phyloP scores from a whole-genome alignment of 2,329 filamentous ascomycete genomes.

The Phoma herbarum region DNA sequence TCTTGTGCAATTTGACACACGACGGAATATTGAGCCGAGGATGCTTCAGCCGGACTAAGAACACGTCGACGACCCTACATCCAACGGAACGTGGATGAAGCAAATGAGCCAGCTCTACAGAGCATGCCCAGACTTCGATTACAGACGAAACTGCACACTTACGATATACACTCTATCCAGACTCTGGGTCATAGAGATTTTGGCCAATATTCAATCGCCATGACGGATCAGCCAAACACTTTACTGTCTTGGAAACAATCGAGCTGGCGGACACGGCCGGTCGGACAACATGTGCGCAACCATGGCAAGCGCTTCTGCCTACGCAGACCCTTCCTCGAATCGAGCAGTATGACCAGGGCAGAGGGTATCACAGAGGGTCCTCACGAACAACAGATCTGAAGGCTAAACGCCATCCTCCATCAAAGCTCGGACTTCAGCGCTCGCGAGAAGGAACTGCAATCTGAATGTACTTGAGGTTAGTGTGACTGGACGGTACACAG shows the following conservation, averaged over 20 bases:
- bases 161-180: accelerated
- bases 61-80: neutral
- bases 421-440: neutral
- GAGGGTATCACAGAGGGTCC: neutral
- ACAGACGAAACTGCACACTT: neutral
- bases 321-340: neutral
- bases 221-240: neutral
- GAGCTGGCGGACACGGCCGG: neutral
- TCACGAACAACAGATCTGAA: neutral
- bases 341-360: neutral
- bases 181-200: neutral
- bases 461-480: neutral
- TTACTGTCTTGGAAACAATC: neutral
- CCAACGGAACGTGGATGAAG: neutral
- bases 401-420: neutral
- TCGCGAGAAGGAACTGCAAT: neutral
- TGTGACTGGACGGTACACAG: neutral
- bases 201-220: neutral
- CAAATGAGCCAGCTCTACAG: neutral
- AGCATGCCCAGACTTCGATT: neutral
- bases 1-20: neutral
- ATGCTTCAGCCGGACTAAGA: neutral
- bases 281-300: neutral
- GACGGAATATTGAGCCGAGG: neutral
- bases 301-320: neutral